Evolutionary conservation across 164 flowering plant genomes (phyloP).

Genomic region (Vitis cinerea): DNA sequence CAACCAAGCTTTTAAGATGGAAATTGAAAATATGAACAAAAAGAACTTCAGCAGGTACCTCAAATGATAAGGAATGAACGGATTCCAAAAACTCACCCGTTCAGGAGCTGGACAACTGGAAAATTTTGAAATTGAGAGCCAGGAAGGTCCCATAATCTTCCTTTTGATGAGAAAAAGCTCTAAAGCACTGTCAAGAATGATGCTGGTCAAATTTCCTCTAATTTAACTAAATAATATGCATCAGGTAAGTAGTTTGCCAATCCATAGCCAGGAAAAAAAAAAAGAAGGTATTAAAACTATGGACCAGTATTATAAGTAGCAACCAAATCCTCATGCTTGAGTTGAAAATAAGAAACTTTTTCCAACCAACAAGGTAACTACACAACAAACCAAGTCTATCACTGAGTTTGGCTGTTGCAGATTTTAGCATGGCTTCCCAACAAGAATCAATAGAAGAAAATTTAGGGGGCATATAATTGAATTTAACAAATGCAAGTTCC

Average conservation of each 20-base stretch:
- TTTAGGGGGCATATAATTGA: too few relatives aligned
- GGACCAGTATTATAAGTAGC: too few relatives aligned
- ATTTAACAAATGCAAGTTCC: too few relatives aligned
- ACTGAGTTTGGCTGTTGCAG: too few relatives aligned
- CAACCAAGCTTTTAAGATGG: constrained; percentile 3
- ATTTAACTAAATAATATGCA: constrained; percentile 1
- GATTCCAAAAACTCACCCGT: constrained; percentile 46
- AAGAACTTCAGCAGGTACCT: neutral
- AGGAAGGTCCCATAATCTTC: constrained; percentile 90
- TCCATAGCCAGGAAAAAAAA: neutral
- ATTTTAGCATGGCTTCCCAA: too few relatives aligned
- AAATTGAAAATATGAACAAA: neutral
- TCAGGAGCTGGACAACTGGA: constrained; percentile 52
- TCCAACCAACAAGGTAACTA: too few relatives aligned
- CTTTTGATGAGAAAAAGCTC: constrained; percentile 92
- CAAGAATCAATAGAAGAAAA: too few relatives aligned
- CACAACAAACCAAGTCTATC: too few relatives aligned
- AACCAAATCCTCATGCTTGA: too few relatives aligned
- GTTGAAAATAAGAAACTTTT: too few relatives aligned
- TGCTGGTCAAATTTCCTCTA: constrained; percentile 7
- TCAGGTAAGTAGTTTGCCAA: neutral
- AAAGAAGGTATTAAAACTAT: too few relatives aligned
- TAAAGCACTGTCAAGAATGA: constrained; percentile 64
- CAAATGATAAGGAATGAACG: constrained; percentile 4
- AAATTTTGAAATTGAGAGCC: constrained; percentile 82